Evolutionary conservation across 2,329 filamentous ascomycete species (phyloP).

Genomic region (Polychaeton citri): DNA sequence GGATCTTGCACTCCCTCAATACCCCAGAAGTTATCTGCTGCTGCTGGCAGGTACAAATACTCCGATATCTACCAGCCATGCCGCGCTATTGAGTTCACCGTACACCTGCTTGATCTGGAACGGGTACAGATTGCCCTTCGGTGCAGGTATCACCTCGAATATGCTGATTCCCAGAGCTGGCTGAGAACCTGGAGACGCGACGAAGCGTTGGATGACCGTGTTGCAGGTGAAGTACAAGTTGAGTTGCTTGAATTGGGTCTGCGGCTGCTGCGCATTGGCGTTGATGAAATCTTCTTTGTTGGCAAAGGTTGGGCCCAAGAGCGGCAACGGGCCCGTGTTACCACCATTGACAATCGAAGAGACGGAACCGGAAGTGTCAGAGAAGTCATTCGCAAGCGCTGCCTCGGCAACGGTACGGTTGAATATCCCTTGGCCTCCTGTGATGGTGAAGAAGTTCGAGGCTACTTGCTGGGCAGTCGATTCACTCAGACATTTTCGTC

Average conservation of each 20-base stretch:
- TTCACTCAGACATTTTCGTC: neutral
- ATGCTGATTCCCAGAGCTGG: neutral
- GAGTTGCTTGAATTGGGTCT: neutral
- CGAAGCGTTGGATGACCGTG: neutral
- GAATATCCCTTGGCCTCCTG: neutral
- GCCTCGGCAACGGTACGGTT: neutral
- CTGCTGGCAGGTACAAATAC: constrained; percentile 8
- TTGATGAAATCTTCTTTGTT: neutral
- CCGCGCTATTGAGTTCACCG: constrained; percentile 18
- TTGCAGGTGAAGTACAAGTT: neutral
- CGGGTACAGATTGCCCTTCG: neutral
- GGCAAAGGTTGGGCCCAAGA: neutral
- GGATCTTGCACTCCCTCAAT: too few relatives aligned
- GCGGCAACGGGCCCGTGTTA: neutral
- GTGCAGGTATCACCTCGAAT: neutral
- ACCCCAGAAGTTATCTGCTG: too few relatives aligned
- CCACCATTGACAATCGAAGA: neutral
- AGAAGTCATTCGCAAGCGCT: neutral
- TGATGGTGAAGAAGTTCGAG: neutral
- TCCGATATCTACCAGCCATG: constrained; percentile 16
- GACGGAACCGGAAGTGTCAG: neutral
- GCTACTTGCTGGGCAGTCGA: neutral
- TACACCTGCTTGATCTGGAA: constrained; percentile 15
- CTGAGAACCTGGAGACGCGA: neutral
- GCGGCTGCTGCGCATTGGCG: neutral